phyloP scores from a whole-genome alignment of 83 land plant genomes.

The Picea engelmannii region DNA sequence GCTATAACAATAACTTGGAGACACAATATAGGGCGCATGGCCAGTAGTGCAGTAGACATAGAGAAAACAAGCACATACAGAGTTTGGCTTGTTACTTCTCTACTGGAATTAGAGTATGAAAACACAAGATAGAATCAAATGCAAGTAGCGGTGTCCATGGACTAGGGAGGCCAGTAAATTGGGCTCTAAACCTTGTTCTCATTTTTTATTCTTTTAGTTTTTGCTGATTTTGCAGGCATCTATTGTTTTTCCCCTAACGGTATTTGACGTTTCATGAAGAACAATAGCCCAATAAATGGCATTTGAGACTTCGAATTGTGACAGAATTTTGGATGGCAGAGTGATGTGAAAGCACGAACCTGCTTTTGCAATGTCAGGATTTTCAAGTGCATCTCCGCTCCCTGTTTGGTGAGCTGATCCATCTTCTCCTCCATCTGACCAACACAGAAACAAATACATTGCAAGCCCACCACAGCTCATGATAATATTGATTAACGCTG shows the following conservation, averaged over 20 bases:
- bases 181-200: no score
- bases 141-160: no score
- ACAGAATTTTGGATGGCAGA: not conserved
- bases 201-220: no score
- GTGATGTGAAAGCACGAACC: not conserved
- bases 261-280: not conserved
- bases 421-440: constrained; percentile 19
- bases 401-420: constrained; percentile 18
- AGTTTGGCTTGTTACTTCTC: no score
- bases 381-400: constrained; percentile 19
- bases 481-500: not conserved
- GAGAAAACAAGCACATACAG: no score
- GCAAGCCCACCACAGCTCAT: not conserved
- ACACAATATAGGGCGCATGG: no score
- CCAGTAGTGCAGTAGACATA: no score
- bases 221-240: no score
- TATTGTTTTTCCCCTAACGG: not conserved
- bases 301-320: not conserved
- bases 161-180: no score
- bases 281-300: not conserved
- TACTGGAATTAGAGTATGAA: no score
- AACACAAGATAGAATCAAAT: no score
- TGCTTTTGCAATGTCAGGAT: constrained; percentile 17
- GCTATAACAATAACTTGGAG: no score
- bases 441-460: not conserved